phyloP scores from a whole-genome alignment of 2,329 filamentous ascomycete genomes.

The Aspergillus intermedius region DNA sequence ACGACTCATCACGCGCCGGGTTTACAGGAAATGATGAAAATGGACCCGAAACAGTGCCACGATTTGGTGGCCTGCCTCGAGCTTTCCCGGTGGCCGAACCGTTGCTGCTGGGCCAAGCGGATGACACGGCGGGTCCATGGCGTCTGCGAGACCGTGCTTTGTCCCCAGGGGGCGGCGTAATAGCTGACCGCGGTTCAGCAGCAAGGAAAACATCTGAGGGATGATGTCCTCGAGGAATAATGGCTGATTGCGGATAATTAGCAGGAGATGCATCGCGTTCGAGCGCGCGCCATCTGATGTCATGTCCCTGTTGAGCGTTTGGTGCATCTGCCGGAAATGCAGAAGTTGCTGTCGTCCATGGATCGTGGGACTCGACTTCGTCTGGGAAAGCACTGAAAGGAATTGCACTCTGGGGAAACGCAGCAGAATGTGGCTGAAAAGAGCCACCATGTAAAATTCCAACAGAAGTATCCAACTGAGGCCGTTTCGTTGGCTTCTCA shows the following conservation, averaged over 20 bases:
- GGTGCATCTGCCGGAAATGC: slow-evolving; percentile 39
- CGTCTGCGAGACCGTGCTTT: slow-evolving; percentile 48
- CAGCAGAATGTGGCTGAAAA: slow-evolving; percentile 39
- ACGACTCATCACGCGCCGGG: slow-evolving; percentile 45
- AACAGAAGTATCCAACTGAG: slow-evolving; percentile 53
- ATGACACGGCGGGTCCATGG: slow-evolving; percentile 82
- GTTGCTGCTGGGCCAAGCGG: slow-evolving; percentile 71
- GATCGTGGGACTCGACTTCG: slow-evolving; percentile 41
- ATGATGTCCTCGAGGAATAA: slow-evolving; percentile 52
- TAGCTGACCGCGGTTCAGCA: slow-evolving; percentile 62
- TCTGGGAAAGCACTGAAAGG: slow-evolving; percentile 52
- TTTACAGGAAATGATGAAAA: slow-evolving; percentile 65
- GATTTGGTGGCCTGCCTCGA: slow-evolving; percentile 72
- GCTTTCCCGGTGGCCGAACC: slow-evolving; percentile 61
- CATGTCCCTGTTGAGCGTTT: slow-evolving; percentile 22
- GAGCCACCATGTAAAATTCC: slow-evolving; percentile 38
- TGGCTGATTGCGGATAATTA: slow-evolving; percentile 71
- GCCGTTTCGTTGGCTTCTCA: slow-evolving; percentile 51
- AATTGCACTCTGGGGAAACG: slow-evolving; percentile 46
- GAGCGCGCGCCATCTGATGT: slow-evolving; percentile 44
- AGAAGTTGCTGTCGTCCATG: slow-evolving; percentile 33
- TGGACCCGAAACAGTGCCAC: slow-evolving; percentile 57
- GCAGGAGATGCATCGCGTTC: slow-evolving; percentile 56
- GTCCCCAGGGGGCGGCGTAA: slow-evolving; percentile 53
- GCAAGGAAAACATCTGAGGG: slow-evolving; percentile 29